Evolutionary conservation across 768 basidiomycete species (phyloP).

Genomic region (Tylopilus intermedius): DNA sequence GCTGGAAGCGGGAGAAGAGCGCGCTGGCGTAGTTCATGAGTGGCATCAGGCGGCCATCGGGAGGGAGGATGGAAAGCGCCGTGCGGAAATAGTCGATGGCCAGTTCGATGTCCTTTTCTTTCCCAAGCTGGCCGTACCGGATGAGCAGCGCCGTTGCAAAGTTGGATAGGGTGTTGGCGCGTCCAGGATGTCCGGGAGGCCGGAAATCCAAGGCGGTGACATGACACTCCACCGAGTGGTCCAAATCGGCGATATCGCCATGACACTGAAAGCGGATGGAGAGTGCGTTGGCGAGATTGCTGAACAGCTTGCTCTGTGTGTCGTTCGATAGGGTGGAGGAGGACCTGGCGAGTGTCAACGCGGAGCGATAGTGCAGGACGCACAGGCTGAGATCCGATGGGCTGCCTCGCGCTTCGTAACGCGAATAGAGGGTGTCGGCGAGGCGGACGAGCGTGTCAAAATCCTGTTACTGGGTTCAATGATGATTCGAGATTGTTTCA

Average conservation of each 20-base stretch:
- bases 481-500: background rate
- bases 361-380: constrained; percentile 25
- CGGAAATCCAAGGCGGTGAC: constrained; percentile 25
- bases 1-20: constrained; percentile 25
- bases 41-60: constrained; percentile 15
- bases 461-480: constrained; percentile 13
- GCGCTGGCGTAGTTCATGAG: constrained; percentile 30
- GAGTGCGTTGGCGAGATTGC: constrained; percentile 27
- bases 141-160: constrained; percentile 27
- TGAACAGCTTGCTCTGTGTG: constrained; percentile 21
- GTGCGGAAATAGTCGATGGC: constrained; percentile 24
- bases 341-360: constrained; percentile 20
- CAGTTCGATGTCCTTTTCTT: constrained; percentile 26
- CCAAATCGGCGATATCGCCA: constrained; percentile 23
- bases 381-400: constrained; percentile 24
- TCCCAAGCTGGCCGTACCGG: constrained; percentile 24
- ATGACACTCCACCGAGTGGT: constrained; percentile 27
- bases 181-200: constrained; percentile 24
- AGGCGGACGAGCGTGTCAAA: constrained; percentile 20
- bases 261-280: constrained; percentile 26
- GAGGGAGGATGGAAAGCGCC: constrained; percentile 19
- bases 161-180: constrained; percentile 22
- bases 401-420: constrained; percentile 18
- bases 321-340: constrained; percentile 18
- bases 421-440: constrained; percentile 24